Evolutionary conservation across 2,329 filamentous ascomycete genomes (phyloP).

Genomic region (Trichophyton benhamiae): DNA sequence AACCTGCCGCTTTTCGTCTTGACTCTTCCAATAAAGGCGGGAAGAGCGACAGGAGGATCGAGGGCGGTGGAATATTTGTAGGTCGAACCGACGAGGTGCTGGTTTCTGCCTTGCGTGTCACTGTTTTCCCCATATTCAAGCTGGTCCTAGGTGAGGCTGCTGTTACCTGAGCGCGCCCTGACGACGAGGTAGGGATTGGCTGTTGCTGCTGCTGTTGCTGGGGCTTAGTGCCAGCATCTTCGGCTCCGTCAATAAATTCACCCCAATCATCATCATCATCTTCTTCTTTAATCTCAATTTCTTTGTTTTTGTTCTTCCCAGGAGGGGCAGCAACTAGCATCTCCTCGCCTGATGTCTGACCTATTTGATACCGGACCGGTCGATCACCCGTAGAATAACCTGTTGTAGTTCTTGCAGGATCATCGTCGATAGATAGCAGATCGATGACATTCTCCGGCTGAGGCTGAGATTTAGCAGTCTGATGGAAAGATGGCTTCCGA

Average conservation of each 20-base stretch:
- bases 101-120: not conserved
- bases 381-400: not conserved
- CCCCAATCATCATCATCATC: conserved; percentile 41
- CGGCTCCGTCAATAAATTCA: conserved; percentile 37
- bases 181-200: not conserved
- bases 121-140: not conserved
- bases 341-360: conserved; percentile 1
- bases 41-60: conserved; percentile 66
- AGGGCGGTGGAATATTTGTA: conserved; percentile 79
- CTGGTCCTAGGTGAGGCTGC: not conserved
- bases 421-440: conserved; percentile 12
- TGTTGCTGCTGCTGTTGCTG: not conserved
- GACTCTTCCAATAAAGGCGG: conserved; percentile 57
- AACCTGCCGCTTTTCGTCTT: conserved; percentile 47
- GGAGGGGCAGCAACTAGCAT: conserved; percentile 11
- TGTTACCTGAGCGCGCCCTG: not conserved
- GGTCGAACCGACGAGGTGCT: conserved; percentile 51
- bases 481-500: conserved; percentile 12
- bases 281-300: conserved; percentile 18
- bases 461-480: conserved; percentile 4
- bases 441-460: not conserved
- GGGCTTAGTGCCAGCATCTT: not conserved
- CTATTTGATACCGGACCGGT: not conserved
- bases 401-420: not conserved
- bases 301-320: conserved; percentile 10